Percentiles rank a stretch among this genome's conserved stretches.
These are phyloP conservation scores for Acanthamoeba triangularis DNA, from an alignment of 208 protist genomes.

Conservation along the genomic window DNA sequence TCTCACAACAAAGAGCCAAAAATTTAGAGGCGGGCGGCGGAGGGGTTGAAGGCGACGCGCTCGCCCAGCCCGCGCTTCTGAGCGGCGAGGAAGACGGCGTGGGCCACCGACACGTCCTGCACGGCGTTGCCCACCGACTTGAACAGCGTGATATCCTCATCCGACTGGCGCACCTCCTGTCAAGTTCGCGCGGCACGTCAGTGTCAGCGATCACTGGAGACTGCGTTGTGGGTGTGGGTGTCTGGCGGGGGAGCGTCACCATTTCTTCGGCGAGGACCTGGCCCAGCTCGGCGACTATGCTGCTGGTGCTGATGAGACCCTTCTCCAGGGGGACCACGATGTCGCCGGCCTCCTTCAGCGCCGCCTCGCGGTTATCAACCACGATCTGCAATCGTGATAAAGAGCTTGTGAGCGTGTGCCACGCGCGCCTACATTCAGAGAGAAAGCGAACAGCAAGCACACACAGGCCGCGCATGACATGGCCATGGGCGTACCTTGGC, in stretches of 20 bases:
- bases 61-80: background rate
- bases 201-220: background rate
- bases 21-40: background rate
- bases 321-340: background rate
- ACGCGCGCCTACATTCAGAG: background rate
- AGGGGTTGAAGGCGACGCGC: background rate
- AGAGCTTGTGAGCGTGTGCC: background rate
- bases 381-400: conserved; percentile 18
- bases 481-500: conserved; percentile 45
- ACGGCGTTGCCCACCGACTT: conserved; percentile 71
- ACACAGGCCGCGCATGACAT: background rate
- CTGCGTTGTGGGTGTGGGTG: too few relatives aligned
- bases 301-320: conserved; percentile 2
- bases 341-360: conserved; percentile 53
- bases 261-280: background rate
- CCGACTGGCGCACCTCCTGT: conserved; percentile 26
- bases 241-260: background rate
- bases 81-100: background rate
- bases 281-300: conserved; percentile 47
- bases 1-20: too few relatives aligned
- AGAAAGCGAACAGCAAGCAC: background rate
- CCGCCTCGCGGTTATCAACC: conserved; percentile 57
- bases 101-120: conserved; percentile 59
- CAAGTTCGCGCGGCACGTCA: background rate
- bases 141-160: conserved; percentile 64